Conservation (phyloP, 164 flowering plant species). For the Tetracentron sinense region DNA sequence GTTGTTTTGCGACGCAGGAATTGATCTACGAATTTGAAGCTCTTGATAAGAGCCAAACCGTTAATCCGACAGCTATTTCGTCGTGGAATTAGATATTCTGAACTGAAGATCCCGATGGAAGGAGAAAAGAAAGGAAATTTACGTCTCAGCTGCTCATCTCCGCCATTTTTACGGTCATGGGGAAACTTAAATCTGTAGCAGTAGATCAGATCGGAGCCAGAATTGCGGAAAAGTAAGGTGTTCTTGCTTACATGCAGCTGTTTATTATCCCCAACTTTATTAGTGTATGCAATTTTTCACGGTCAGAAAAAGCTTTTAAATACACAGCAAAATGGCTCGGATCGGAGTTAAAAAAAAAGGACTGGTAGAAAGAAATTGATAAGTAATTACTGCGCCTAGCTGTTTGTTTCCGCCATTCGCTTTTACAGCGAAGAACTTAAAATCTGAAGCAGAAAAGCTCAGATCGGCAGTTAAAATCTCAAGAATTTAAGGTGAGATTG, state of each 20-base stretch:
- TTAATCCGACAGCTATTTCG: not conserved
- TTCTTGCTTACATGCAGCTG: not conserved
- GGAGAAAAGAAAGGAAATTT: not conserved
- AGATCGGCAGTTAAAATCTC: slow-evolving; percentile 1
- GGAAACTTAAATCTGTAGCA: not conserved
- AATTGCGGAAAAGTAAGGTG: slow-evolving; percentile 1
- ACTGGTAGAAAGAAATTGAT: not conserved
- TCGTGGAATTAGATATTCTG: not conserved
- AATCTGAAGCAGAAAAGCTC: not conserved
- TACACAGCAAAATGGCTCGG: not conserved
- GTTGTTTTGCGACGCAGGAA: slow-evolving; percentile 1
- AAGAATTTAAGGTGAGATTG: slow-evolving; percentile 2
- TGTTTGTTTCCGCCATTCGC: not conserved
- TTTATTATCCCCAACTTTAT: not conserved
- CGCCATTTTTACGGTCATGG: not conserved
- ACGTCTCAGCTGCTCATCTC: not conserved
- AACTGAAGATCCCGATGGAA: not conserved
- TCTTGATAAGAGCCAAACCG: not conserved
- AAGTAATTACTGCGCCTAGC: not conserved
- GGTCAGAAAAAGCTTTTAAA: slow-evolving; percentile 2
- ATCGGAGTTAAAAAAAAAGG: not conserved
- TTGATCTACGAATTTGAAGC: not conserved
- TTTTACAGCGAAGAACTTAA: not conserved
- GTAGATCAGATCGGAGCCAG: not conserved
- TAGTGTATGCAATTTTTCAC: slow-evolving; percentile 2